phyloP scores from a whole-genome alignment of 2,329 filamentous ascomycete genomes.

The Coleophoma cylindrospora region DNA sequence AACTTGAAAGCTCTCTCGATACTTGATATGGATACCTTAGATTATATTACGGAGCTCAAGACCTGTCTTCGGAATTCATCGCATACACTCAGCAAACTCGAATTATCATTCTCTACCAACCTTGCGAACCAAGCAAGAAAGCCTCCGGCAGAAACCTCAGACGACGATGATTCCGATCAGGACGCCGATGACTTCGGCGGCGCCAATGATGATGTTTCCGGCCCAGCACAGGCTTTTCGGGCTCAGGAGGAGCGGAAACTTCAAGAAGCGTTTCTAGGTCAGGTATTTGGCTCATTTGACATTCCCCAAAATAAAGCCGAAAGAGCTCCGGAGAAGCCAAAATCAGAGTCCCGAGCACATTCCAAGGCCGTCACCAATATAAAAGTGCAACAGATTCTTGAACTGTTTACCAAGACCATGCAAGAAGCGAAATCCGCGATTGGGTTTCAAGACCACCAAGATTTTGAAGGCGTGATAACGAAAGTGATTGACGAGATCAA shows the following conservation, averaged over 20 bases:
- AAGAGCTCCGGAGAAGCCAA: too few species aligned
- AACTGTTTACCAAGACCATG: too few species aligned
- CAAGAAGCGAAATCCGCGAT: too few species aligned
- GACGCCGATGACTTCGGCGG: constrained; percentile 47
- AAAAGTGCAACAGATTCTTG: too few species aligned
- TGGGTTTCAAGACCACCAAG: too few species aligned
- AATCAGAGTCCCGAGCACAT: too few species aligned
- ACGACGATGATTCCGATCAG: constrained; percentile 44
- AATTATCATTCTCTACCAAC: constrained; percentile 52
- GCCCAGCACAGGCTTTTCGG: constrained; percentile 39
- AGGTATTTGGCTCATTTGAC: constrained; percentile 38
- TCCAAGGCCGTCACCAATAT: too few species aligned
- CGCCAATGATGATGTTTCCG: constrained; percentile 30
- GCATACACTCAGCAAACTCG: constrained; percentile 47
- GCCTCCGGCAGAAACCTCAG: constrained; percentile 31
- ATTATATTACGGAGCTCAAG: constrained; percentile 50
- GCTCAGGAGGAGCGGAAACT: constrained; percentile 48
- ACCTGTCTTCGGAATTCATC: constrained; percentile 49
- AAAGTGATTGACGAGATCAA: too few species aligned
- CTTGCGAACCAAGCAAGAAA: constrained; percentile 43
- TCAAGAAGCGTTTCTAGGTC: constrained; percentile 48
- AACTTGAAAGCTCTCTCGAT: constrained; percentile 47
- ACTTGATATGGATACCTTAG: constrained; percentile 55
- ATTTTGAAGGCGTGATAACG: too few species aligned
- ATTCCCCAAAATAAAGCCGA: too few species aligned